Conservation (phyloP, 1,139 yeast species). For the Taphrina pruni region DNA sequence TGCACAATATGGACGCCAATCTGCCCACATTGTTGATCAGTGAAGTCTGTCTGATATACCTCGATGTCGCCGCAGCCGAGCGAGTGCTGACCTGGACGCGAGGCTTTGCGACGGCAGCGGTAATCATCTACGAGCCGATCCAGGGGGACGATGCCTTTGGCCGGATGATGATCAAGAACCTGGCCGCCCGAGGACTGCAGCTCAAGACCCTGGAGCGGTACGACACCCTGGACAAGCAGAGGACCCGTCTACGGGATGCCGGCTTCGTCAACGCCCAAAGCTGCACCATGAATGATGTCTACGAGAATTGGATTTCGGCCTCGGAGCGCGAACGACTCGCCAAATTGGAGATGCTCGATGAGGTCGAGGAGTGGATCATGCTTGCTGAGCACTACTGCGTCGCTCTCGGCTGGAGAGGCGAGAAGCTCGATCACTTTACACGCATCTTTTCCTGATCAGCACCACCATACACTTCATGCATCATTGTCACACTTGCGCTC, state of each 20-base stretch:
- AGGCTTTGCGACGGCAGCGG: conserved; percentile 35
- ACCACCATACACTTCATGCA: too few species aligned
- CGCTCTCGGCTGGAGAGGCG: conserved; percentile 48
- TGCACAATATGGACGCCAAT: conserved; percentile 51
- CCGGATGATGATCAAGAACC: conserved; percentile 74
- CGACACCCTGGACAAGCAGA: conserved; percentile 60
- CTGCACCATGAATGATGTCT: conserved; percentile 65
- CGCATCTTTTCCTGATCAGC: not conserved
- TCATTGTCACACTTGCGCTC: too few species aligned
- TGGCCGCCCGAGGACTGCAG: conserved; percentile 70
- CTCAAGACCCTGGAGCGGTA: conserved; percentile 65
- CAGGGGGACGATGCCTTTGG: conserved; percentile 77
- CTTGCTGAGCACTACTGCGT: conserved; percentile 80
- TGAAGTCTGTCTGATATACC: conserved; percentile 89
- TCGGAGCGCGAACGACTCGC: conserved; percentile 56
- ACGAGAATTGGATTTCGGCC: conserved; percentile 62
- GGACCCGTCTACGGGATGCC: conserved; percentile 49
- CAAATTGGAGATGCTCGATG: conserved; percentile 79
- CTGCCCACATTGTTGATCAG: conserved; percentile 76
- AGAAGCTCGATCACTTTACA: not conserved
- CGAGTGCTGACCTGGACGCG: conserved; percentile 55
- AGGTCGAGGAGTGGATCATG: conserved; percentile 79
- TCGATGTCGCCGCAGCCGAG: conserved; percentile 64
- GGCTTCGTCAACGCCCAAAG: conserved; percentile 52
- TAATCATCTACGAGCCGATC: conserved; percentile 79